A percentile compares a stretch with the other conserved stretches of the same genome.
phyloP scores from a whole-genome alignment of 306 rosid species.

The Mimosa pudica region DNA sequence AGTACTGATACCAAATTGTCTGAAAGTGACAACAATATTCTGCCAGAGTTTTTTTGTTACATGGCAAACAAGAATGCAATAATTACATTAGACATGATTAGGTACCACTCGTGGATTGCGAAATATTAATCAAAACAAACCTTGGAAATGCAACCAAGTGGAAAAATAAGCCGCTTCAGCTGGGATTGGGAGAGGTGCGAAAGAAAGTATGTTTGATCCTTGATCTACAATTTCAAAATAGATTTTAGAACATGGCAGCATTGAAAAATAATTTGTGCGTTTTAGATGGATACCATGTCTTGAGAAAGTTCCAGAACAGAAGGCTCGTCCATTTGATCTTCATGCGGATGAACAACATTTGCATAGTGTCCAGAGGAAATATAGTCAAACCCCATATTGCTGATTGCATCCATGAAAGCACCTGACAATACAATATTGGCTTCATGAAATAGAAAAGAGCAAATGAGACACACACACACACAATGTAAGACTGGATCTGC shows the following conservation, averaged over 20 bases:
- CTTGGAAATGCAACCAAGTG: slow-evolving; percentile 88
- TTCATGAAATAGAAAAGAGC: slow-evolving; percentile 13
- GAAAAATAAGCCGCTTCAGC: slow-evolving; percentile 80
- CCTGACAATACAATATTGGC: slow-evolving; percentile 45
- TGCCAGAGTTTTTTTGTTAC: slow-evolving; percentile 2
- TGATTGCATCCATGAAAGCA: slow-evolving; percentile 91
- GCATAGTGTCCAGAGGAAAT: slow-evolving; percentile 98
- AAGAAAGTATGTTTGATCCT: slow-evolving; percentile 96
- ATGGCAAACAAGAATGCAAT: slow-evolving; percentile 8
- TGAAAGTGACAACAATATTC: background rate
- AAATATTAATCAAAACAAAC: slow-evolving; percentile 49
- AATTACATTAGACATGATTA: background rate
- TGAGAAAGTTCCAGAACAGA: slow-evolving; percentile 72
- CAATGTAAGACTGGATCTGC: slow-evolving; percentile 15
- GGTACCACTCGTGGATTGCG: slow-evolving; percentile 21
- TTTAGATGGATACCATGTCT: slow-evolving; percentile 65
- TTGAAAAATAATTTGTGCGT: slow-evolving; percentile 2
- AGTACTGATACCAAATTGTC: background rate
- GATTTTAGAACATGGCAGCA: slow-evolving; percentile 32
- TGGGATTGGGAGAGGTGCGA: slow-evolving; percentile 89
- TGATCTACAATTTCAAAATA: slow-evolving; percentile 61
- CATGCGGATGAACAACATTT: slow-evolving; percentile 66
- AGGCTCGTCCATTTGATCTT: slow-evolving; percentile 46
- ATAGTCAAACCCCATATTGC: slow-evolving; percentile 75
- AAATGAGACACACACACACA: background rate